These are phyloP conservation scores for Saccharomycopsis crataegensis DNA, from an alignment of 1,139 yeast species.

Conservation along the genomic window DNA sequence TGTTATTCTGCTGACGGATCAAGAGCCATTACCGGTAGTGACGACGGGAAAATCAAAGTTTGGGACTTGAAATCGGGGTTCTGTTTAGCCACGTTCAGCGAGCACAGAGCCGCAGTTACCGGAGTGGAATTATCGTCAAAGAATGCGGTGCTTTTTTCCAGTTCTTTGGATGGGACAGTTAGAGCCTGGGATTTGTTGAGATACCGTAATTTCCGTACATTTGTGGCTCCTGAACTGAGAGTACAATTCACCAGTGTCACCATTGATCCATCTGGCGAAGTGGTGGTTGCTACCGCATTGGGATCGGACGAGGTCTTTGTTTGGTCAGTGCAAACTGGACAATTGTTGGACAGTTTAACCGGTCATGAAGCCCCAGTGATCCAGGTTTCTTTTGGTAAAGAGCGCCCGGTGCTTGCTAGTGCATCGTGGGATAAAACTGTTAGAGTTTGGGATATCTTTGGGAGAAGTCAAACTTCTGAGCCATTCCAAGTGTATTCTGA, in stretches of 20 bases:
- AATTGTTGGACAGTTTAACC: conserved; percentile 72
- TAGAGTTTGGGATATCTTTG: conserved; percentile 87
- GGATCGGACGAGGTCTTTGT: conserved; percentile 87
- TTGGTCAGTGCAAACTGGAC: conserved; percentile 97
- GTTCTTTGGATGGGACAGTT: conserved; percentile 93
- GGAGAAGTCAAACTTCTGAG: conserved; percentile 78
- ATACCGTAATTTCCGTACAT: conserved; percentile 88
- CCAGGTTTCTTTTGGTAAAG: conserved; percentile 76
- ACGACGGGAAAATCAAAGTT: conserved; percentile 92
- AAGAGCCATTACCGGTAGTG: conserved; percentile 86
- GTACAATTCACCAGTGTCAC: conserved; percentile 85
- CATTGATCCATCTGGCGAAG: conserved; percentile 95
- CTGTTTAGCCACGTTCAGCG: conserved; percentile 84
- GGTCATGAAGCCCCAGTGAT: conserved; percentile 98
- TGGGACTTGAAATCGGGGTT: conserved; percentile 96
- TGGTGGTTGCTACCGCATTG: conserved; percentile 90
- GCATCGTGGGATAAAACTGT: conserved; percentile 97
- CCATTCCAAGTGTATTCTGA: conserved; percentile 83
- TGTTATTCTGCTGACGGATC: conserved; percentile 95
- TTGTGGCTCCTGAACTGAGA: conserved; percentile 75
- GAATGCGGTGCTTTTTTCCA: conserved; percentile 85
- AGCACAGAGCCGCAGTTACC: conserved; percentile 70
- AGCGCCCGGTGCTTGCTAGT: conserved; percentile 69
- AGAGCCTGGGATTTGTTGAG: conserved; percentile 95
- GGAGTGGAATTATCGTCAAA: conserved; percentile 76